Evolutionary conservation across 495 filamentous ascomycete genomes (phyloP).

Genomic region (Neurospora cerealis): DNA sequence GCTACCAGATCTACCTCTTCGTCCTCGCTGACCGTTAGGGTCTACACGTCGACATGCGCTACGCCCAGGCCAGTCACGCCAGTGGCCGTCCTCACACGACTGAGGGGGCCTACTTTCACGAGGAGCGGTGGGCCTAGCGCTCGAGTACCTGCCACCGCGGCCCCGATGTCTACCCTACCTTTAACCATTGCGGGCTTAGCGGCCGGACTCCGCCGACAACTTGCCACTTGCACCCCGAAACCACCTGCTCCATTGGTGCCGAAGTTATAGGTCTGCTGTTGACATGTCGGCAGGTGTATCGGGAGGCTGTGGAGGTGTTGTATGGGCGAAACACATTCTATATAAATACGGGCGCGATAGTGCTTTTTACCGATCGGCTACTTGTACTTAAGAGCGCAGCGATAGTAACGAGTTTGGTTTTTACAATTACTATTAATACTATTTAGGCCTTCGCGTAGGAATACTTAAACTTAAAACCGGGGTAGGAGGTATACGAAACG

Average conservation of each 20-base stretch:
- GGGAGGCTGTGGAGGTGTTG: constrained; percentile 13
- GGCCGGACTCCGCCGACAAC: constrained; percentile 4
- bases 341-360: constrained; percentile 1
- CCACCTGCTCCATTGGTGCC: constrained; percentile 1
- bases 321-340: constrained; percentile 14
- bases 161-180: constrained; percentile 1
- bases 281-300: constrained; percentile 6
- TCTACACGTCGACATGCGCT: constrained; percentile 16
- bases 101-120: background rate
- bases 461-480: constrained; percentile 3
- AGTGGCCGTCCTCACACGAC: constrained; percentile 7
- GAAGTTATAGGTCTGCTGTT: constrained; percentile 5
- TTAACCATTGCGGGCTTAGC: constrained; percentile 8
- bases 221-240: background rate
- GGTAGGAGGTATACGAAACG: constrained; percentile 3
- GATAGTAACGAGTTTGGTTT: background rate
- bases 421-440: background rate
- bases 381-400: background rate
- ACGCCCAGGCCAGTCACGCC: constrained; percentile 1
- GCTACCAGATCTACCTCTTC: constrained; percentile 20
- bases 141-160: constrained; percentile 11
- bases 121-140: constrained; percentile 11
- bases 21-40: constrained; percentile 6
- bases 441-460: constrained; percentile 5
- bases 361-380: constrained; percentile 1